Conservation (phyloP, 225 moss, liverwort and hornwort species). For the Polytrichum commune region DNA sequence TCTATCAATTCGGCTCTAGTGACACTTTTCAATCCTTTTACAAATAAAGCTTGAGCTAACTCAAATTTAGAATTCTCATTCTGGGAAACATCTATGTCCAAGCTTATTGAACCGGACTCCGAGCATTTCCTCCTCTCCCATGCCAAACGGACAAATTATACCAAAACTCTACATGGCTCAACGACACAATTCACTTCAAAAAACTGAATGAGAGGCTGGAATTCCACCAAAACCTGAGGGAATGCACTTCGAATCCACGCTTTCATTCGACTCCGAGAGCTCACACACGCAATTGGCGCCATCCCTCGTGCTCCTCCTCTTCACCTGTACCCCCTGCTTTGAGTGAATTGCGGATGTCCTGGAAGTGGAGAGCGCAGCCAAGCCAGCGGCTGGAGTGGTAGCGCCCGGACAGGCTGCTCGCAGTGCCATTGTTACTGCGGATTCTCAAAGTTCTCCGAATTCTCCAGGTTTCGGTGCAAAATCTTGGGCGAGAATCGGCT, state of each 20-base stretch:
- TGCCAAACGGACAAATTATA: not conserved
- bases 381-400: conserved; percentile 6
- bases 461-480: not conserved
- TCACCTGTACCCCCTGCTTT: conserved; percentile 3
- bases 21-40: not conserved
- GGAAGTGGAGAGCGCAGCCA: conserved; percentile 28
- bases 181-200: not conserved
- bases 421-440: conserved; percentile 25
- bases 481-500: not conserved
- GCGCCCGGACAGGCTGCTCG: conserved; percentile 23
- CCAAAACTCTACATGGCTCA: not conserved
- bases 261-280: conserved; percentile 11
- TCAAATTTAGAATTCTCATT: not conserved
- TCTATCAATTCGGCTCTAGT: too few relatives aligned
- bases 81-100: too few relatives aligned
- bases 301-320: conserved; percentile 23
- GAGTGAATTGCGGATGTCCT: conserved; percentile 20
- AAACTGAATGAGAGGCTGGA: not conserved
- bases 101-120: too few relatives aligned
- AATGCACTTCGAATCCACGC: conserved; percentile 5
- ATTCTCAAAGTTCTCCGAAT: too few relatives aligned
- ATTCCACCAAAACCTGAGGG: conserved; percentile 20
- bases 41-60: not conserved
- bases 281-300: conserved; percentile 28
- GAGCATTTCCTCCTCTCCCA: too few relatives aligned